Evolutionary conservation across 495 filamentous ascomycete species (phyloP).

Genomic region (Geopyxis carbonaria): DNA sequence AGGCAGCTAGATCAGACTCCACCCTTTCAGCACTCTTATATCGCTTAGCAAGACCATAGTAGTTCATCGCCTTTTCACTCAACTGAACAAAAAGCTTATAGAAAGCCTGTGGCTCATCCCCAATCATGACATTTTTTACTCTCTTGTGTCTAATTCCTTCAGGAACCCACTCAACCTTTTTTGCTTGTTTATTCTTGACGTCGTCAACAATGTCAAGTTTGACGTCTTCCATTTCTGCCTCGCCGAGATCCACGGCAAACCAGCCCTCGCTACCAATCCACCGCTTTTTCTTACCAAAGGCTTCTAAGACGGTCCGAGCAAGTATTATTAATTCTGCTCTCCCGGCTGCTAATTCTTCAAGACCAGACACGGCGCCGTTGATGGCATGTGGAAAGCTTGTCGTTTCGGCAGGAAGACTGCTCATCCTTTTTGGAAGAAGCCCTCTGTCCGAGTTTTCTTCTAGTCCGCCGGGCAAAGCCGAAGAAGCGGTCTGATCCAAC

Average conservation of each 20-base stretch:
- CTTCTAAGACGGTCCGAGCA: slow-evolving; percentile 59
- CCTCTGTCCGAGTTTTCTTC: slow-evolving; percentile 1
- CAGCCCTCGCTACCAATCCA: slow-evolving; percentile 56
- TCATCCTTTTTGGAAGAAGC: slow-evolving; percentile 16
- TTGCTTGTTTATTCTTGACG: slow-evolving; percentile 8
- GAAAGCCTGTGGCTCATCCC: slow-evolving; percentile 7
- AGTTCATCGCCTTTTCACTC: slow-evolving; percentile 14
- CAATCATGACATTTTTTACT: slow-evolving; percentile 7
- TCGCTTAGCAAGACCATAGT: slow-evolving; percentile 8
- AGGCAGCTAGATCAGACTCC: slow-evolving; percentile 68
- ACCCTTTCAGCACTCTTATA: slow-evolving; percentile 43
- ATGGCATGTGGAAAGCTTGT: slow-evolving; percentile 15
- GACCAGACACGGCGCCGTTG: slow-evolving; percentile 36
- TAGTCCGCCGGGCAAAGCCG: slow-evolving; percentile 17
- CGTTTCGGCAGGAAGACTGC: slow-evolving; percentile 13
- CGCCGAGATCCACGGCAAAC: slow-evolving; percentile 37
- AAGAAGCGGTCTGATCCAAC: slow-evolving; percentile 22
- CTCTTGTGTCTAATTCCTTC: slow-evolving; percentile 19
- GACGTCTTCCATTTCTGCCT: slow-evolving; percentile 39
- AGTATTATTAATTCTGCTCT: slow-evolving; percentile 68
- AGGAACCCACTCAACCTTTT: slow-evolving; percentile 20
- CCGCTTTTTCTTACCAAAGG: slow-evolving; percentile 49
- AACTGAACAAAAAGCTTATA: background rate
- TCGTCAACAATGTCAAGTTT: slow-evolving; percentile 29
- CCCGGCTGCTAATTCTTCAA: slow-evolving; percentile 66